Evolutionary conservation across 805 yeast species (phyloP).

Genomic region (Candida nitratophila): DNA sequence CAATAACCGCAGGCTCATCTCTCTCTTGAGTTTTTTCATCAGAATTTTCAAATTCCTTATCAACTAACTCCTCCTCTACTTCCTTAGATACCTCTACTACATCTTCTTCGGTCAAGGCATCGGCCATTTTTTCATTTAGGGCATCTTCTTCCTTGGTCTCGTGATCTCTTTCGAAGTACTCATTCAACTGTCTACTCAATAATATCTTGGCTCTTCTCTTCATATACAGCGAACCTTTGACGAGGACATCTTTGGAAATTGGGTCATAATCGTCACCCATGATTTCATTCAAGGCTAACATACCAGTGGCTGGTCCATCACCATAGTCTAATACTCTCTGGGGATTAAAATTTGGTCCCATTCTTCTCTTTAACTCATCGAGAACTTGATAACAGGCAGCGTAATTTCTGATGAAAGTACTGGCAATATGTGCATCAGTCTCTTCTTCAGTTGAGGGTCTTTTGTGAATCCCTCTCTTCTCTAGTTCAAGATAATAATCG

Average conservation of each 20-base stretch:
- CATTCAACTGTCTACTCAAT: slow-evolving; percentile 62
- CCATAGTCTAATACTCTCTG: slow-evolving; percentile 69
- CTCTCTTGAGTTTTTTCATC: slow-evolving; percentile 4
- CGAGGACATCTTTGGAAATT: slow-evolving; percentile 57
- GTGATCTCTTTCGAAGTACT: slow-evolving; percentile 22
- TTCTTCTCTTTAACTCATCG: slow-evolving; percentile 53
- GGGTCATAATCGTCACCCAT: slow-evolving; percentile 64
- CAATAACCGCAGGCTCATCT: slow-evolving; percentile 31
- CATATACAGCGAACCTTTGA: slow-evolving; percentile 69
- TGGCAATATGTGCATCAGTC: slow-evolving; percentile 76
- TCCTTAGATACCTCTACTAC: too few relatives aligned
- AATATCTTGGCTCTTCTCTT: slow-evolving; percentile 70
- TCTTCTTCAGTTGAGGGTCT: slow-evolving; percentile 33
- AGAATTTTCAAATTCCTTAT: slow-evolving; percentile 2
- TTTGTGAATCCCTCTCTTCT: slow-evolving; percentile 46
- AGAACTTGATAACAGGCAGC: slow-evolving; percentile 62
- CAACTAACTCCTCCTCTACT: too few relatives aligned
- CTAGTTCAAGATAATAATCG: slow-evolving; percentile 30
- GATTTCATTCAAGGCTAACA: slow-evolving; percentile 79
- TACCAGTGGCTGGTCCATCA: slow-evolving; percentile 88
- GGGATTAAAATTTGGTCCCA: slow-evolving; percentile 50
- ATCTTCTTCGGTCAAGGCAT: slow-evolving; percentile 2
- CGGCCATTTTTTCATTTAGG: slow-evolving; percentile 8
- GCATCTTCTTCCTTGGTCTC: slow-evolving; percentile 37
- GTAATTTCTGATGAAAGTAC: slow-evolving; percentile 75